Conservation (phyloP, 345 rosid genomes). For the Punica granatum region DNA sequence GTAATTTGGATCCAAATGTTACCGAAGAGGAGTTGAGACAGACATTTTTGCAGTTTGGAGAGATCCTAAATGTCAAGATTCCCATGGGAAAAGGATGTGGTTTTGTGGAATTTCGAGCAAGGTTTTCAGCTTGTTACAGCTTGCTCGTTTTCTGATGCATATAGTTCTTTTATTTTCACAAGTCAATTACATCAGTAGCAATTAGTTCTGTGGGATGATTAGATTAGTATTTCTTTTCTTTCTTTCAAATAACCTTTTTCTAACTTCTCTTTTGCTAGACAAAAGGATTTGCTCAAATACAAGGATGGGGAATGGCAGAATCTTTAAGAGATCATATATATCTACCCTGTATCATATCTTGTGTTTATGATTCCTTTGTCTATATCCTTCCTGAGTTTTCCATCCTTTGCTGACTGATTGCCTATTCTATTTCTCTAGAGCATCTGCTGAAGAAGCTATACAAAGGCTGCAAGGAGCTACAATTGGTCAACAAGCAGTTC, state of each 20-base stretch:
- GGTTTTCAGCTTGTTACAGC: conserved; percentile 28
- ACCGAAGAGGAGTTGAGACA: conserved; percentile 85
- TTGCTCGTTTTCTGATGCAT: not conserved
- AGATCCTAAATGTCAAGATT: conserved; percentile 68
- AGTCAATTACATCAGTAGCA: not conserved
- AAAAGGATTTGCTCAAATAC: conserved; percentile 14
- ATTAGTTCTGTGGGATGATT: not conserved
- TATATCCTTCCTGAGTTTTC: conserved; percentile 10
- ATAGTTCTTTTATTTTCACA: not conserved
- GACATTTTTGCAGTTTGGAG: conserved; percentile 64
- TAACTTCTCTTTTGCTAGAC: conserved; percentile 3
- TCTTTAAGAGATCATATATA: conserved; percentile 6
- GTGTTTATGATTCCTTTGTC: not conserved
- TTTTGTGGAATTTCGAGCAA: conserved; percentile 66
- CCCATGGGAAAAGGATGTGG: conserved; percentile 89
- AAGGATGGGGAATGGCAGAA: conserved; percentile 11
- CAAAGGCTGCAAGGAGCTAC: conserved; percentile 82
- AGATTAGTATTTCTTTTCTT: not conserved
- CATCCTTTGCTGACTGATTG: conserved; percentile 6
- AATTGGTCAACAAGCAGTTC: conserved; percentile 86
- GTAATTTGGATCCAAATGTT: conserved; percentile 76
- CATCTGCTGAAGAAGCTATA: conserved; percentile 89
- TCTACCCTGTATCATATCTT: not conserved
- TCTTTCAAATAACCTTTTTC: conserved; percentile 7
- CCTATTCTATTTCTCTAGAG: conserved; percentile 24